These are phyloP conservation scores for Quercus cerris DNA, from an alignment of 306 rosid species.

Conservation along the genomic window DNA sequence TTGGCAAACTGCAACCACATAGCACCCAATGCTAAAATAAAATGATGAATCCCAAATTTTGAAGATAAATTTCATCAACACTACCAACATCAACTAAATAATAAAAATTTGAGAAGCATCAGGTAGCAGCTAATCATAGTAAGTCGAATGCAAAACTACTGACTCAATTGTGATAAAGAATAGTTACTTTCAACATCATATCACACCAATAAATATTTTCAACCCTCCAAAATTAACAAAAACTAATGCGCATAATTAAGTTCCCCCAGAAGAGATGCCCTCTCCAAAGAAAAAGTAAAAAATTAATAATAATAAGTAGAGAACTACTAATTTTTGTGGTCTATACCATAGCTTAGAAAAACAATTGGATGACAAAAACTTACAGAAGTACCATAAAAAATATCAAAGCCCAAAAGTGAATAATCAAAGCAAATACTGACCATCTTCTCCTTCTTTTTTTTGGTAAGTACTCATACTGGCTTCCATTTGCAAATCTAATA, in stretches of 20 bases:
- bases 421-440: neutral
- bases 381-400: neutral
- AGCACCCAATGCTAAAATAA: constrained; percentile 33
- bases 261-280: neutral
- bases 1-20: constrained; percentile 53
- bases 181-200: neutral
- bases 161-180: neutral
- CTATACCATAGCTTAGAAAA: neutral
- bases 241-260: neutral
- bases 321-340: neutral
- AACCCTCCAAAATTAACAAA: neutral
- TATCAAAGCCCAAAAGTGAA: neutral
- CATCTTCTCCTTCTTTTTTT: no score
- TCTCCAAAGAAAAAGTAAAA: neutral
- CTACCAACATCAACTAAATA: neutral
- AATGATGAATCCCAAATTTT: constrained; percentile 11
- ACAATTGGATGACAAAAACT: neutral
- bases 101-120: neutral
- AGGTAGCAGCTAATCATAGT: neutral
- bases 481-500: neutral
- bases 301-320: neutral
- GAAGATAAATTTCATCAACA: neutral
- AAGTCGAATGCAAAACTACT: neutral
- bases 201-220: neutral
- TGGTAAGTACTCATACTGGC: neutral